Conservation (phyloP, 805 yeast species). For the Torulaspora microellipsoides region DNA sequence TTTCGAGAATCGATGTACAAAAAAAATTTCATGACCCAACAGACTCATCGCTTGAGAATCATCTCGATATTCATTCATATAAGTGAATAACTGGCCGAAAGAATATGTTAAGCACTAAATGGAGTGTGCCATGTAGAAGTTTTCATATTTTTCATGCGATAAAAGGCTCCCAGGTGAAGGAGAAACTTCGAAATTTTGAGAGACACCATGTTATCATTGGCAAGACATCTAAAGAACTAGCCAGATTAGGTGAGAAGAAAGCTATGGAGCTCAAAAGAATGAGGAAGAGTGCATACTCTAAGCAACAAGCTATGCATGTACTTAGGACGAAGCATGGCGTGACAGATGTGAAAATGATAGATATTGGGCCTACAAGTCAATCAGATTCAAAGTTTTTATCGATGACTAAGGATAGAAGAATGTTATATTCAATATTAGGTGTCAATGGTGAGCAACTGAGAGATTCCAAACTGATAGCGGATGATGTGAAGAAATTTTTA, state of each 20-base stretch:
- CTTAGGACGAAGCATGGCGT: conserved; percentile 16
- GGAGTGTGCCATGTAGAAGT: conserved; percentile 1
- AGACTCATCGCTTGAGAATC: too few species aligned
- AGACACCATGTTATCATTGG: conserved; percentile 11
- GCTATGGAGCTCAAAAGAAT: conserved; percentile 16
- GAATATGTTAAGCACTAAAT: background rate
- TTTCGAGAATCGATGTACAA: too few species aligned
- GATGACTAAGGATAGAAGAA: conserved; percentile 39
- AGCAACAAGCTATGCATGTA: conserved; percentile 26
- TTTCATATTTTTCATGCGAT: conserved; percentile 4
- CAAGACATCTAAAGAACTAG: conserved; percentile 22
- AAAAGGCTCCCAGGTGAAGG: conserved; percentile 18
- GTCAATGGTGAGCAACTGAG: conserved; percentile 51
- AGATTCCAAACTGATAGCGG: conserved; percentile 53
- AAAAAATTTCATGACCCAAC: too few species aligned
- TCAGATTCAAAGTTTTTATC: conserved; percentile 34
- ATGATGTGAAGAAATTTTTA: conserved; percentile 51
- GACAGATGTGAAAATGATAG: conserved; percentile 19
- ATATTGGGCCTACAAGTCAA: conserved; percentile 37
- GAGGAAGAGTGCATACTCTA: conserved; percentile 27
- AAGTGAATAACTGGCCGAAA: background rate
- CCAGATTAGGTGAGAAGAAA: conserved; percentile 16
- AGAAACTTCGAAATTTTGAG: conserved; percentile 17
- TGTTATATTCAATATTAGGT: conserved; percentile 55
- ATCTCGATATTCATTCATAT: too few species aligned